Percentiles rank a stretch among this genome's conserved stretches.
These are phyloP conservation scores for Leptodermis oblonga DNA, from an alignment of 257 asterid species.

Conservation along the genomic window DNA sequence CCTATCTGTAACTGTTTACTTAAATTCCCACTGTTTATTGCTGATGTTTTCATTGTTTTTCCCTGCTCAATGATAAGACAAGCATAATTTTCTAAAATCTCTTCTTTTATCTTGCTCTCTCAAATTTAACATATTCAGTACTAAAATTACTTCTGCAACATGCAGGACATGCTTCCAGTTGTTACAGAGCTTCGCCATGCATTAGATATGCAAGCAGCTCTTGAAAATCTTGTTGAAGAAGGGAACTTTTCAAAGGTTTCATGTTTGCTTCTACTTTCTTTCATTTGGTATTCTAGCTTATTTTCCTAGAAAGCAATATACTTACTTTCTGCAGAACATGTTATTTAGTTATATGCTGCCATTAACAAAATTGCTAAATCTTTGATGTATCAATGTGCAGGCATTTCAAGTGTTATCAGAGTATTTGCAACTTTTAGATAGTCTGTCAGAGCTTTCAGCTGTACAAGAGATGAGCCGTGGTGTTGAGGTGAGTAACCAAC, in stretches of 20 bases:
- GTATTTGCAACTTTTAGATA: conserved; percentile 87
- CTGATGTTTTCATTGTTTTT: background rate
- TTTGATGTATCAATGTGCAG: conserved; percentile 42
- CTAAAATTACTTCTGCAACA: conserved; percentile 22
- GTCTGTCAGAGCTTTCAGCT: conserved; percentile 74
- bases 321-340: conserved; percentile 19
- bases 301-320: conserved; percentile 11
- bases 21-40: background rate
- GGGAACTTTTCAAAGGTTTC: conserved; percentile 86
- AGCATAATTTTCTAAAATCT: background rate
- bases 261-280: conserved; percentile 26
- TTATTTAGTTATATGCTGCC: conserved; percentile 3
- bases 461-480: conserved; percentile 92
- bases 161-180: conserved; percentile 87
- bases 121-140: background rate
- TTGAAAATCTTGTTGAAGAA: conserved; percentile 81
- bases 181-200: conserved; percentile 82
- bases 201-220: conserved; percentile 68
- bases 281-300: conserved; percentile 21
- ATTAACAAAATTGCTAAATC: conserved; percentile 24
- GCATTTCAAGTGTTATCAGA: conserved; percentile 92
- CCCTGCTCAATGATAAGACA: background rate
- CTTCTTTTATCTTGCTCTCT: too few relatives aligned
- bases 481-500: conserved; percentile 60
- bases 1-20: background rate